Base-by-base conservation (phyloP, 805 yeast species). In the Vanderwaltozyma verrucispora region DNA sequence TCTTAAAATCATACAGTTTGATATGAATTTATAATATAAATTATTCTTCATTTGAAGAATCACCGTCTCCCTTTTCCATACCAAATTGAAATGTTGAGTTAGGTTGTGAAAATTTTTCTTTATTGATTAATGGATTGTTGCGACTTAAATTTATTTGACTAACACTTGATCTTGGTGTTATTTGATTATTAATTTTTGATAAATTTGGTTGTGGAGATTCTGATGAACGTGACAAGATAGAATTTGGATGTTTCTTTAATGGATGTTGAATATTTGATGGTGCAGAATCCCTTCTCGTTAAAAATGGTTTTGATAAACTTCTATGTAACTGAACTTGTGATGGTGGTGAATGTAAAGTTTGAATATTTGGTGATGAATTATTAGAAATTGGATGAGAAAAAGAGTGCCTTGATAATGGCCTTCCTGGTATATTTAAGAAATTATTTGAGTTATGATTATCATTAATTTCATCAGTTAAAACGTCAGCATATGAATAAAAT, bases 401-500 rank as follows among this genome's bases (percentile, higher is more conserved):
- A 13, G 30, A 17, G 10, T 16, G 15, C 9, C 26, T 19, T 13
- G 36, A 20, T 11, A 16, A n/a, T 27, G 30, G 30, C 5, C 31
- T 30, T 18, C 31, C 17, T 10, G 27, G 34, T 17, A 32, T 5
- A 21, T 32, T 24, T 23, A 21, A 31, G 7, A 24, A 19, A 9
- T 20, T 18, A 21, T 33, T 38, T 20, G 33, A 11, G 9, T 17
- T 11, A 7, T n/a, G n/a, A 25, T 24, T 30, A 14, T 37, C 40
- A 2, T 27, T 16, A 11, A 37, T n/a, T 54, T 80, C 89, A 47
- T 74, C 76, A 45, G 67, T 73, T 43, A 81, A 69, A 71, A 84
- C 72, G 49, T 84, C 95, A 4, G 92, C 94, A 56, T 80, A 84
- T 2, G 87, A 78, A 51, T 75, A 79, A 53, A 82, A 82, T 30